phyloP scores from a whole-genome alignment of 73 alveolate species.

The Urostyla sp. region DNA sequence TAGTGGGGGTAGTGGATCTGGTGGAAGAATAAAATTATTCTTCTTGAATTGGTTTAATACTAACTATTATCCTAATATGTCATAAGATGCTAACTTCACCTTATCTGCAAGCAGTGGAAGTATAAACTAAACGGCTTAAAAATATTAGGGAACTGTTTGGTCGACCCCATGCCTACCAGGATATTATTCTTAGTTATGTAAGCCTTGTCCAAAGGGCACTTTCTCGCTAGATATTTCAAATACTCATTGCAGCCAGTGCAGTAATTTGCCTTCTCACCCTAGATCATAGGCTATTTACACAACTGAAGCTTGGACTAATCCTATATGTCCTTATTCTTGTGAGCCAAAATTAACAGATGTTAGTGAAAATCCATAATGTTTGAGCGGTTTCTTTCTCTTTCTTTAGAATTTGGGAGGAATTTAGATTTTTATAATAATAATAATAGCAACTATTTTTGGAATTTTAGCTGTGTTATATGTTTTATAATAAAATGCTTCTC shows the following conservation, averaged over 20 bases:
- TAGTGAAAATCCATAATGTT: constrained; percentile 53
- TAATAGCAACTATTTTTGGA: constrained; percentile 46
- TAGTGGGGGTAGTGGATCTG: constrained; percentile 75
- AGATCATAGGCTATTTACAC: constrained; percentile 30
- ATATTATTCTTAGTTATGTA: constrained; percentile 38
- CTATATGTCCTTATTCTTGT: constrained; percentile 62
- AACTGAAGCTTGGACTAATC: constrained; percentile 3
- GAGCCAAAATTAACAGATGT: constrained; percentile 12
- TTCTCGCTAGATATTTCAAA: constrained; percentile 49
- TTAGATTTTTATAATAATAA: constrained; percentile 24
- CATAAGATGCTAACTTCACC: background rate
- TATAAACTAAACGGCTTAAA: constrained; percentile 4
- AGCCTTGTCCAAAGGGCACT: constrained; percentile 57
- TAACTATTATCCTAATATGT: constrained; percentile 14
- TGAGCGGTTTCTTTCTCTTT: constrained; percentile 45
- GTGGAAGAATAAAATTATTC: constrained; percentile 58
- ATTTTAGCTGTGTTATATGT: constrained; percentile 40
- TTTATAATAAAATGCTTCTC: no score
- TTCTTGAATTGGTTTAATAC: constrained; percentile 39
- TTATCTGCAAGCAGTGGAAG: background rate
- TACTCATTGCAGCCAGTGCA: constrained; percentile 36
- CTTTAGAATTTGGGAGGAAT: constrained; percentile 61
- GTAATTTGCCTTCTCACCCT: constrained; percentile 53
- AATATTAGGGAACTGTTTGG: constrained; percentile 51
- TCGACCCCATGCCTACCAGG: constrained; percentile 53